Evolutionary conservation across 1,139 yeast genomes (phyloP).

Genomic region (Taphrina betulina): DNA sequence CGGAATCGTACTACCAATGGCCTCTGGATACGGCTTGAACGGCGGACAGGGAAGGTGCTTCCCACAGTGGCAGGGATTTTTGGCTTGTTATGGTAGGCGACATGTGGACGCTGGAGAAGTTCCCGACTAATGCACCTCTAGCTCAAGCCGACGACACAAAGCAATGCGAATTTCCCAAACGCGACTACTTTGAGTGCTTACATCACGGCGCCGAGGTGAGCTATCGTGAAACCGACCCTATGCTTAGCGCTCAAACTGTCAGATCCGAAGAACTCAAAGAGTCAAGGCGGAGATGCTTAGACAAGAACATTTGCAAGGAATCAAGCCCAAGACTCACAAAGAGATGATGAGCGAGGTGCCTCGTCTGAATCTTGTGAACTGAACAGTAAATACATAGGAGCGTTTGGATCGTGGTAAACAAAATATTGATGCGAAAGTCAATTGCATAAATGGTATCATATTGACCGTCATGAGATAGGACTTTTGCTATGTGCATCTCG

Average conservation of each 20-base stretch:
- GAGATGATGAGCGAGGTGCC: conserved; percentile 32
- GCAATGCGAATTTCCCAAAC: conserved; percentile 48
- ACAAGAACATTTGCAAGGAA: conserved; percentile 27
- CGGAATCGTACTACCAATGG: conserved; percentile 38
- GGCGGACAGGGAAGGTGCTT: conserved; percentile 55
- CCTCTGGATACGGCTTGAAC: conserved; percentile 47
- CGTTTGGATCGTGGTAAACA: conserved; percentile 2
- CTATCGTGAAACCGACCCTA: not conserved
- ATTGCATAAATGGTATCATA: too few relatives aligned
- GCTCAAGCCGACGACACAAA: conserved; percentile 40
- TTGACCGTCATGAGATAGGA: too few relatives aligned
- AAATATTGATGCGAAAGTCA: too few relatives aligned
- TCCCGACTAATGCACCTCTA: not conserved
- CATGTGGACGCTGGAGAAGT: not conserved
- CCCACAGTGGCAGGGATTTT: conserved; percentile 41
- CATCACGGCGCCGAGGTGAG: conserved; percentile 51
- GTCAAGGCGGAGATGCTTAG: conserved; percentile 27
- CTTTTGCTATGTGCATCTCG: too few relatives aligned
- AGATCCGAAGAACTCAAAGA: conserved; percentile 19
- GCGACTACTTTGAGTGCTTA: conserved; percentile 53
- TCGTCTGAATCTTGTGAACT: conserved; percentile 24
- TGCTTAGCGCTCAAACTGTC: not conserved
- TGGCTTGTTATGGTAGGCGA: conserved; percentile 10
- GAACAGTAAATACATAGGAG: too few relatives aligned
- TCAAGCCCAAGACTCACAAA: conserved; percentile 24